Conservation (phyloP, 352 stramenopile genomes). For the Pythium dissimile region DNA sequence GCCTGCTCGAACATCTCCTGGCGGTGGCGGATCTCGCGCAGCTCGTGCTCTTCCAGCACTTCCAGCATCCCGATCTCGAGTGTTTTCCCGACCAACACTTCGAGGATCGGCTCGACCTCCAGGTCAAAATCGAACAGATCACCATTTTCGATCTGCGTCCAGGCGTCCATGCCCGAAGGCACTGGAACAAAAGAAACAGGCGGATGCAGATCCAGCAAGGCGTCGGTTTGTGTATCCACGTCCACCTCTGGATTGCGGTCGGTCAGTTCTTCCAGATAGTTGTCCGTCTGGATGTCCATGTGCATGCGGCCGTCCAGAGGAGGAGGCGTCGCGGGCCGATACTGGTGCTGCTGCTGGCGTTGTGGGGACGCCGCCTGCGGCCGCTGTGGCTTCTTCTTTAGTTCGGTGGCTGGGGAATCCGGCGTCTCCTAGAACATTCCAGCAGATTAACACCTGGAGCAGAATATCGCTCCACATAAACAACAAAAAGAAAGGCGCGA, state of each 20-base stretch:
- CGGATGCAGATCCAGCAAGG: constrained; percentile 82
- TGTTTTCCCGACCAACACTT: constrained; percentile 94
- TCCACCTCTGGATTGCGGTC: constrained; percentile 88
- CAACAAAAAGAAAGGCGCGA: constrained; percentile 1
- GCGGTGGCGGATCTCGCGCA: constrained; percentile 85
- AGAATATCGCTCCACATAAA: not conserved
- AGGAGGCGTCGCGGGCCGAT: constrained; percentile 72
- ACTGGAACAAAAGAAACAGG: constrained; percentile 84
- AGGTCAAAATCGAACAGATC: constrained; percentile 96
- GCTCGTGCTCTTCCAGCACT: constrained; percentile 92
- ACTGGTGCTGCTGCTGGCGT: constrained; percentile 29
- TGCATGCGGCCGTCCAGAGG: constrained; percentile 84
- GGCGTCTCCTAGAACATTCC: constrained; percentile 19
- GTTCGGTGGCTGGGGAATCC: constrained; percentile 8
- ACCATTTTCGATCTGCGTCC: constrained; percentile 90
- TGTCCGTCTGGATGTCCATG: constrained; percentile 95
- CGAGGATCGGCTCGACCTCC: constrained; percentile 93
- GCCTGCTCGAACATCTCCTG: constrained; percentile 92
- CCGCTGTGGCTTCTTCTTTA: constrained; percentile 17
- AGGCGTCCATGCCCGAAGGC: constrained; percentile 84
- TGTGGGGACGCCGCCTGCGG: constrained; percentile 17
- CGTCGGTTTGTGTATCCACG: constrained; percentile 91
- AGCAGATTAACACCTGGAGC: too few species aligned
- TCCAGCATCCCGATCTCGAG: constrained; percentile 93
- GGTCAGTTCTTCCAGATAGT: constrained; percentile 92